Conservation (phyloP, 2,329 filamentous ascomycete species). For the Aspergillus intermedius region DNA sequence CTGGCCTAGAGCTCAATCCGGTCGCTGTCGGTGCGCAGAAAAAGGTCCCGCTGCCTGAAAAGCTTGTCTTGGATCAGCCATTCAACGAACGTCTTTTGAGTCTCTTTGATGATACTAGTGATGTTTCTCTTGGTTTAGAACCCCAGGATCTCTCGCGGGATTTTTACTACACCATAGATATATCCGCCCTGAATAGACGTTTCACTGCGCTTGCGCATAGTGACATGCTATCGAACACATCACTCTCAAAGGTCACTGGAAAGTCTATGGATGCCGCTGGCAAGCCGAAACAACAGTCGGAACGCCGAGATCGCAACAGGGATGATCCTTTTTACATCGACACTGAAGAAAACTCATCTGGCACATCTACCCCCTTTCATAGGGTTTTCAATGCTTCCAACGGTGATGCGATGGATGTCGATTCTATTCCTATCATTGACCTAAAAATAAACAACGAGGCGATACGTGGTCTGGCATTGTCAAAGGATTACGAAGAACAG, state of each 20-base stretch:
- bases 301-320: conserved; percentile 72
- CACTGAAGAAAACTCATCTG: conserved; percentile 46
- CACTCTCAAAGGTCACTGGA: conserved; percentile 30
- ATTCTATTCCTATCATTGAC: conserved; percentile 93
- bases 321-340: conserved; percentile 96
- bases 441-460: conserved; percentile 63
- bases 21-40: conserved; percentile 75
- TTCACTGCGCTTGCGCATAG: conserved; percentile 12
- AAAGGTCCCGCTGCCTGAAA: conserved; percentile 73
- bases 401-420: conserved; percentile 76
- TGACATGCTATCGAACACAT: conserved; percentile 20
- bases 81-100: conserved; percentile 69
- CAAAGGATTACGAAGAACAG: conserved; percentile 15
- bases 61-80: conserved; percentile 70
- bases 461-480: conserved; percentile 4
- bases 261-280: conserved; percentile 65
- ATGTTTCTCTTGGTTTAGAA: conserved; percentile 38
- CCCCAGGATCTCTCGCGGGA: conserved; percentile 40
- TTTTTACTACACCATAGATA: conserved; percentile 35
- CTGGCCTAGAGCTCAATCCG: conserved; percentile 82
- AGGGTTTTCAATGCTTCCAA: conserved; percentile 67
- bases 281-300: conserved; percentile 64
- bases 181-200: conserved; percentile 12
- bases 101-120: conserved; percentile 56
- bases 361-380: conserved; percentile 69